Percentiles rank a stretch among this genome's conserved stretches.
Evolutionary conservation across 2,329 filamentous ascomycete species (phyloP).

Genomic region (Neonectria neomacrospora): DNA sequence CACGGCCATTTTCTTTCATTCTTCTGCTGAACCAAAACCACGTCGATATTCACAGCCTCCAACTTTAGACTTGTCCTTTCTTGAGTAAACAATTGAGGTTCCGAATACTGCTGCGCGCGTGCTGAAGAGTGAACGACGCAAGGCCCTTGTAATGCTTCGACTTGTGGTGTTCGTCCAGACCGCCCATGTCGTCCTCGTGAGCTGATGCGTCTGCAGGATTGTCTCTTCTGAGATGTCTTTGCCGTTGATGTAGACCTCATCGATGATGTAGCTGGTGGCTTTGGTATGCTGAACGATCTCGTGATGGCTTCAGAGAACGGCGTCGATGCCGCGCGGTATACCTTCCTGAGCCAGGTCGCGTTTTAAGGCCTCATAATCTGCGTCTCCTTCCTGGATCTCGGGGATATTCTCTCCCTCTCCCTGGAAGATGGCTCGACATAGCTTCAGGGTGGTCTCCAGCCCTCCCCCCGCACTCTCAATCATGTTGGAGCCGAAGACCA

Average conservation of each 20-base stretch:
- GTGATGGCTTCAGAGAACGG: not conserved
- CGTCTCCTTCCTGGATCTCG: not conserved
- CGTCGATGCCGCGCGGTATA: not conserved
- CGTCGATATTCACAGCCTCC: not conserved
- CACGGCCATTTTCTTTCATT: no score
- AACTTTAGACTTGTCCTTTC: not conserved
- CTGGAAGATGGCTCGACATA: slow-evolving; percentile 10
- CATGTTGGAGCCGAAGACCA: slow-evolving; percentile 26
- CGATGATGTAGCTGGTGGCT: slow-evolving; percentile 31
- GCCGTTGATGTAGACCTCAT: slow-evolving; percentile 15
- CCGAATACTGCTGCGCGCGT: not conserved
- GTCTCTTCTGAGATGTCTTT: slow-evolving; percentile 33
- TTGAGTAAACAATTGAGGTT: not conserved
- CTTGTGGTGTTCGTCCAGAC: not conserved
- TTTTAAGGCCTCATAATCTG: not conserved
- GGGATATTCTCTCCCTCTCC: not conserved
- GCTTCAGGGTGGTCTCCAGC: not conserved
- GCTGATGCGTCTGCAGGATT: slow-evolving; percentile 39
- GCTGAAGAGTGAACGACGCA: not conserved
- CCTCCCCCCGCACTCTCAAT: slow-evolving; percentile 14
- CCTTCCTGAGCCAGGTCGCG: not conserved
- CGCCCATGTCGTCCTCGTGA: not conserved
- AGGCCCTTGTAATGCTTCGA: slow-evolving; percentile 11
- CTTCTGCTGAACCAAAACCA: no score
- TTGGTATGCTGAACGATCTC: slow-evolving; percentile 31